Conservation (phyloP, 345 rosid genomes). For the Heritiera littoralis region DNA sequence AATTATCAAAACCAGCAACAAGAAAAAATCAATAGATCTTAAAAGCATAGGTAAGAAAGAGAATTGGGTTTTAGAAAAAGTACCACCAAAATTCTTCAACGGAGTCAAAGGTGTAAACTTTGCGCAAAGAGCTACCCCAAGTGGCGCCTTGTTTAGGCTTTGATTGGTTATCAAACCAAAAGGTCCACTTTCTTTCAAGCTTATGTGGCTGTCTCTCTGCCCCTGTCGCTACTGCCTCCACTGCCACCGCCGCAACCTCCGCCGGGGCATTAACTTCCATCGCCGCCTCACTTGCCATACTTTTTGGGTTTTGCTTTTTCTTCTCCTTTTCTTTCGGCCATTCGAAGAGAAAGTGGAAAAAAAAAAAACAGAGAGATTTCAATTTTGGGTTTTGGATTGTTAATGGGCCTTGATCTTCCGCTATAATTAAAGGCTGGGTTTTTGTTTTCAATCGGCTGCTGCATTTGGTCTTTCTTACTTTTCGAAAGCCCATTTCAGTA, state of each 20-base stretch:
- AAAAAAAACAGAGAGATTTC: background rate
- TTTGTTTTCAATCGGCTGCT: background rate
- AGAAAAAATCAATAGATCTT: background rate
- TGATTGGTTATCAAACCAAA: conserved; percentile 88
- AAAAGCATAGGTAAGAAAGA: background rate
- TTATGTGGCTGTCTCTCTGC: conserved; percentile 52
- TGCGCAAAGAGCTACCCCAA: conserved; percentile 84
- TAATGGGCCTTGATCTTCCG: conserved; percentile 5
- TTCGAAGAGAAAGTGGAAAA: background rate
- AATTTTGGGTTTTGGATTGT: background rate
- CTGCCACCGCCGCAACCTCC: conserved; percentile 29
- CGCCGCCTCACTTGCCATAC: conserved; percentile 55
- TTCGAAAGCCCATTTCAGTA: background rate
- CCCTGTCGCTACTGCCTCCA: conserved; percentile 24
- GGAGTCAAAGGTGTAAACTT: conserved; percentile 79
- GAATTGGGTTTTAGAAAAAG: conserved; percentile 19
- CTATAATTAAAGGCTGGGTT: background rate
- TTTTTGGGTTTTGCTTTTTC: background rate
- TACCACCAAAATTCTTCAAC: conserved; percentile 98
- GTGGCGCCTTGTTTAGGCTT: conserved; percentile 78
- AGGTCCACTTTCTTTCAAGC: conserved; percentile 85
- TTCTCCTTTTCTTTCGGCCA: background rate
- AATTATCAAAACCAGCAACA: background rate
- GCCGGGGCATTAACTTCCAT: conserved; percentile 29
- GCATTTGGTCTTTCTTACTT: too few species aligned